Percentiles rank a stretch among this genome's conserved stretches.
These are phyloP conservation scores for Nicotiana otophora DNA, from an alignment of 257 asterid species.

Conservation along the genomic window DNA sequence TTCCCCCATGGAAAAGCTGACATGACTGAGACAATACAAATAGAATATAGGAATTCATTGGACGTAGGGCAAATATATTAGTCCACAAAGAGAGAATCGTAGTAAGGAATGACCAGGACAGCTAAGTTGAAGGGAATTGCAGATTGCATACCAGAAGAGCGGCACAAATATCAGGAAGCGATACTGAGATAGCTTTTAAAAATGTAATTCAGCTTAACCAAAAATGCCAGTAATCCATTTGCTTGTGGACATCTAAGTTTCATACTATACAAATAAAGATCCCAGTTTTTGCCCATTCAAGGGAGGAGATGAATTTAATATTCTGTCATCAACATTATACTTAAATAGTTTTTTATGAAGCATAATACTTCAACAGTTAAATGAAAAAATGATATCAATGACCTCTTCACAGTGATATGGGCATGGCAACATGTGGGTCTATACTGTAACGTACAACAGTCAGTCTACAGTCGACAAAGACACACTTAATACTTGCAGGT, in stretches of 20 bases:
- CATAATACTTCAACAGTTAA: background rate
- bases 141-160: background rate
- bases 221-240: background rate
- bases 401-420: background rate
- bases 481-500: background rate
- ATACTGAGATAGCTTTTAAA: background rate
- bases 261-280: background rate
- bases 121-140: background rate
- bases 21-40: background rate
- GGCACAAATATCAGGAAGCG: background rate
- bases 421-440: background rate
- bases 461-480: background rate
- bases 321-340: background rate
- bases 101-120: background rate
- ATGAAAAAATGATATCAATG: background rate
- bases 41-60: background rate
- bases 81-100: background rate
- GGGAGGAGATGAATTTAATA: background rate
- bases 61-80: background rate
- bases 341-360: background rate
- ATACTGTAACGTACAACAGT: background rate
- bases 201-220: background rate
- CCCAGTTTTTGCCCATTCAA: background rate
- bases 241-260: background rate
- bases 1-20: background rate